These are phyloP conservation scores for Sclerotinia nivalis DNA, from an alignment of 2,329 filamentous ascomycete species.

Conservation along the genomic window DNA sequence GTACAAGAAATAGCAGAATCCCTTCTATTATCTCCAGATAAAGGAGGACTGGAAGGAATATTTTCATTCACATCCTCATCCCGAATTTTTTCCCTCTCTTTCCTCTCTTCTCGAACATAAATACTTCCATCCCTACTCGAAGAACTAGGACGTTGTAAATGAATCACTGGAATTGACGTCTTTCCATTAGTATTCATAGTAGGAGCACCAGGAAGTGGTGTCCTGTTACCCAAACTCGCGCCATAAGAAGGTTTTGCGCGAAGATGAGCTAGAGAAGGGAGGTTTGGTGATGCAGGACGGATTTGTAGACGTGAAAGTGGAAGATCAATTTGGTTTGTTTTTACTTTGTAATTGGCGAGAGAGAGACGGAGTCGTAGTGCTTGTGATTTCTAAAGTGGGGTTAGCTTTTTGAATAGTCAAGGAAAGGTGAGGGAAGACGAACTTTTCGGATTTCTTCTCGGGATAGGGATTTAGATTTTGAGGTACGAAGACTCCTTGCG, in stretches of 20 bases:
- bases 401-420: background rate
- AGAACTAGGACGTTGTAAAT: slow-evolving; percentile 7
- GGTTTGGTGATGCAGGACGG: slow-evolving; percentile 35
- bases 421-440: background rate
- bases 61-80: background rate
- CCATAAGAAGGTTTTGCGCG: background rate
- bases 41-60: slow-evolving; percentile 4
- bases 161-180: background rate
- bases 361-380: slow-evolving; percentile 67
- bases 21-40: slow-evolving; percentile 10
- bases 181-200: background rate
- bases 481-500: background rate
- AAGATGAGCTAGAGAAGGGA: slow-evolving; percentile 26
- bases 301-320: slow-evolving; percentile 62
- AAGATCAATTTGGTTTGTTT: slow-evolving; percentile 68
- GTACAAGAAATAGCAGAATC: slow-evolving; percentile 4
- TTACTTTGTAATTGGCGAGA: slow-evolving; percentile 73
- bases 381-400: slow-evolving; percentile 56
- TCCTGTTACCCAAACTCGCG: background rate
- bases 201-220: slow-evolving; percentile 11
- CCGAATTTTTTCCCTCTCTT: background rate
- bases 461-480: slow-evolving; percentile 6
- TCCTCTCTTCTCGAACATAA: background rate
- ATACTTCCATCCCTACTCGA: background rate
- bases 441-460: slow-evolving; percentile 19